Evolutionary conservation across 805 yeast genomes (phyloP).

Genomic region (Cyberlindnera bimundalis): DNA sequence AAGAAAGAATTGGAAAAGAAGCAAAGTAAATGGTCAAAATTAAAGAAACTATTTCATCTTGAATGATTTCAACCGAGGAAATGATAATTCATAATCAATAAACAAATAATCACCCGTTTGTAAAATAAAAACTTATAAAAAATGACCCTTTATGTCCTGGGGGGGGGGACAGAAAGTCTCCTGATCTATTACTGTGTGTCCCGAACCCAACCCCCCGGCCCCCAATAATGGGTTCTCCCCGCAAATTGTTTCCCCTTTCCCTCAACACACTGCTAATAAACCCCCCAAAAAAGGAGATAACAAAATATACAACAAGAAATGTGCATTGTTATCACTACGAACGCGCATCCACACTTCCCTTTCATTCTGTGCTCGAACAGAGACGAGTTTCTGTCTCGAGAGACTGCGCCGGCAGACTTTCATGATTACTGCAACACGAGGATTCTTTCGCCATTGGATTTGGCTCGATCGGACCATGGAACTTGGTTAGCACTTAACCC

Average conservation of each 20-base stretch:
- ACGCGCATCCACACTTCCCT: conserved; percentile 69
- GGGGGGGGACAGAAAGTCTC: too few relatives aligned
- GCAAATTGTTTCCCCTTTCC: background rate
- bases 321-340: conserved; percentile 77
- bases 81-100: too few relatives aligned
- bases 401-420: conserved; percentile 56
- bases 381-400: conserved; percentile 78
- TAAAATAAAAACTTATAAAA: too few relatives aligned
- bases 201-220: too few relatives aligned
- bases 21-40: conserved; percentile 23
- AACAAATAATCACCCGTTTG: too few relatives aligned
- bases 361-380: conserved; percentile 77
- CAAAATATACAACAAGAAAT: conserved; percentile 33
- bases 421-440: conserved; percentile 30
- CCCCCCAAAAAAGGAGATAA: background rate
- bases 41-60: conserved; percentile 17
- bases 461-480: conserved; percentile 72
- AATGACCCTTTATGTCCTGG: too few relatives aligned
- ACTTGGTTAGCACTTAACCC: conserved; percentile 83
- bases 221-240: too few relatives aligned
- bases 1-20: conserved; percentile 28
- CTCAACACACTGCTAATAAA: background rate
- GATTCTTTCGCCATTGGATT: conserved; percentile 68
- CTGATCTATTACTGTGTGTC: too few relatives aligned
- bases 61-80: too few relatives aligned